phyloP scores from a whole-genome alignment of 805 yeast genomes.

The Zygosaccharomyces rouxii region DNA sequence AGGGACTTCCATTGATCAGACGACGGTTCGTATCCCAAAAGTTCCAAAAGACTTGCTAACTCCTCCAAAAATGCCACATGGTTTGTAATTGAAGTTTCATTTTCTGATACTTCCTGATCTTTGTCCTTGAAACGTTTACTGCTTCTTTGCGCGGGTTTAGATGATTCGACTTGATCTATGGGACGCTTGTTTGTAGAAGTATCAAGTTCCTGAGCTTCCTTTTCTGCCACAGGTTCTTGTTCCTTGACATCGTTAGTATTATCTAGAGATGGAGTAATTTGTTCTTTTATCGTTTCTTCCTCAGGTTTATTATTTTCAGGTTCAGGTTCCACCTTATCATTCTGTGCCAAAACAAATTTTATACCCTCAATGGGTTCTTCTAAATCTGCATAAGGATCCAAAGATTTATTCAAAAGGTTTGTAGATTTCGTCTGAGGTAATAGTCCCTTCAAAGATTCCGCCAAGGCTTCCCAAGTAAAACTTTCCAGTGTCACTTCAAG shows the following conservation, averaged over 20 bases:
- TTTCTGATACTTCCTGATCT: slow-evolving; percentile 20
- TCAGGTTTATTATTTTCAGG: slow-evolving; percentile 4
- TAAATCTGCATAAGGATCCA: slow-evolving; percentile 51
- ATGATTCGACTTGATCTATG: slow-evolving; percentile 18
- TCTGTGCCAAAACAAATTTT: slow-evolving; percentile 29
- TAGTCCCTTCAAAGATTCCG: slow-evolving; percentile 22
- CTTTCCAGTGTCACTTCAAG: slow-evolving; percentile 22
- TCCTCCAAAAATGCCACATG: slow-evolving; percentile 18
- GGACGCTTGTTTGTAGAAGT: slow-evolving; percentile 15
- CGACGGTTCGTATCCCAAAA: slow-evolving; percentile 9
- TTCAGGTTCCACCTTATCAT: slow-evolving; percentile 1
- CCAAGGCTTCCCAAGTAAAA: slow-evolving; percentile 32
- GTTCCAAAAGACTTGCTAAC: slow-evolving; percentile 11
- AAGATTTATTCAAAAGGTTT: slow-evolving; percentile 33
- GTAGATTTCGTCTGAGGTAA: slow-evolving; percentile 39
- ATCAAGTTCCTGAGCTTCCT: slow-evolving; percentile 14
- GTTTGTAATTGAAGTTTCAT: slow-evolving; percentile 3
- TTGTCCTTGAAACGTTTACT: slow-evolving; percentile 40
- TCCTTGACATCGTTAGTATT: slow-evolving; percentile 12
- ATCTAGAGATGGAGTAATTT: not conserved
- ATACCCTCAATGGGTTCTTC: slow-evolving; percentile 47
- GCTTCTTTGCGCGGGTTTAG: slow-evolving; percentile 33
- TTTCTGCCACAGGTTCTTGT: slow-evolving; percentile 16
- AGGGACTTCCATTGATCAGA: not conserved
- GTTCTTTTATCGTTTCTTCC: slow-evolving; percentile 19